These are phyloP conservation scores for Mycena alexandri DNA, from an alignment of 768 basidiomycete species.

Conservation along the genomic window DNA sequence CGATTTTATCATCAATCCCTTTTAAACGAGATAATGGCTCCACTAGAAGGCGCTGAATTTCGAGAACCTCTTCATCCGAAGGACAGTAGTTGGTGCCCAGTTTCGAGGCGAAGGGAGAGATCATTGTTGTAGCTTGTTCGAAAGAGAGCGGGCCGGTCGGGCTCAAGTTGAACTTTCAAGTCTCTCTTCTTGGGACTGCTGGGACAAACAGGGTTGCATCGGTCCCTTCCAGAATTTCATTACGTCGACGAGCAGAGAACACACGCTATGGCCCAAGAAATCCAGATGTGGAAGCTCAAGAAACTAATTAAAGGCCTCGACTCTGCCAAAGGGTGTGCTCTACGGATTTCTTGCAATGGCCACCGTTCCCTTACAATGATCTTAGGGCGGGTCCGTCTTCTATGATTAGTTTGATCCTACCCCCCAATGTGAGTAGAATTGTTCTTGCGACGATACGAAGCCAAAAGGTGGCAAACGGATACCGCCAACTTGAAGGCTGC, in stretches of 20 bases:
- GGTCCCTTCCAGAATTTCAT: too few species aligned
- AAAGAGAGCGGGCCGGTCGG: too few species aligned
- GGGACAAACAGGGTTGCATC: too few species aligned
- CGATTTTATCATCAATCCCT: slow-evolving; percentile 3
- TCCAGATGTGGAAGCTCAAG: slow-evolving; percentile 53
- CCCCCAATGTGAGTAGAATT: slow-evolving; percentile 78
- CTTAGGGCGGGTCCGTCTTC: slow-evolving; percentile 87
- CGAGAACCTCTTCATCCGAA: background rate
- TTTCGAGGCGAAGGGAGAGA: background rate
- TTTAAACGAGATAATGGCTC: background rate
- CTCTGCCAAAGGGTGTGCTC: slow-evolving; percentile 83
- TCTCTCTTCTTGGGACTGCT: too few species aligned
- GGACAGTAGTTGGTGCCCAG: slow-evolving; percentile 27
- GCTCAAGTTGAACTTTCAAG: too few species aligned
- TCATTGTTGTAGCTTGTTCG: too few species aligned
- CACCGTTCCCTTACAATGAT: slow-evolving; percentile 40
- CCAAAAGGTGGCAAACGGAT: too few species aligned
- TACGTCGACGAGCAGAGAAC: too few species aligned
- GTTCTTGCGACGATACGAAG: too few species aligned
- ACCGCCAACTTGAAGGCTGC: too few species aligned
- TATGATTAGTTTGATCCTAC: slow-evolving; percentile 98
- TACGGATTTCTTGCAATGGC: slow-evolving; percentile 31
- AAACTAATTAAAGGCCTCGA: slow-evolving; percentile 99
- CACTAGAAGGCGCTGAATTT: slow-evolving; percentile 15
- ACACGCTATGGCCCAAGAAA: too few species aligned